Percentiles rank a stretch among this genome's conserved stretches.
phyloP scores from a whole-genome alignment of 2,329 filamentous ascomycete genomes.

The Graphilbum sp. region DNA sequence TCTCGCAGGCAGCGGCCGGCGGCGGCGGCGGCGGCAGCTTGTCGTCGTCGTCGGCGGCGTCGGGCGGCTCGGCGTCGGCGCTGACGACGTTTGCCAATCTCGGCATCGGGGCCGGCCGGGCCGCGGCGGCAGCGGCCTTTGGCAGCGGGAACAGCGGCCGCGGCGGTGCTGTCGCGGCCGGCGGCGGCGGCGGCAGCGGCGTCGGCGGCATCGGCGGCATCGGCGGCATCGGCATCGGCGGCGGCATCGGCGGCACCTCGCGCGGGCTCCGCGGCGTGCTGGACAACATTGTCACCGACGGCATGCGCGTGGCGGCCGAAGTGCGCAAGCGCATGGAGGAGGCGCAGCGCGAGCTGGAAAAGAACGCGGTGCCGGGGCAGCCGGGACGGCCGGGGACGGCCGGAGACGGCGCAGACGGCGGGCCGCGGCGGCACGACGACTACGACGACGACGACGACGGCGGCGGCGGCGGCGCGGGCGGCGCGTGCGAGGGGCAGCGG shows the following conservation, averaged over 20 bases:
- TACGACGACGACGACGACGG: slow-evolving; percentile 43
- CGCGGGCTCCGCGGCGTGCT: slow-evolving; percentile 81
- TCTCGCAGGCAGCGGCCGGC: slow-evolving; percentile 18
- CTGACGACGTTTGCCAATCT: slow-evolving; percentile 18
- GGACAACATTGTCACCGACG: slow-evolving; percentile 94
- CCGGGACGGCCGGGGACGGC: slow-evolving; percentile 47
- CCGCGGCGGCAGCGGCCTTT: slow-evolving; percentile 27
- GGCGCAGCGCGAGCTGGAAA: slow-evolving; percentile 79
- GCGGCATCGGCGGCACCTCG: slow-evolving; percentile 23
- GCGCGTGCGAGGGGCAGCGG: slow-evolving; percentile 41
- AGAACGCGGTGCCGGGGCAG: slow-evolving; percentile 31
- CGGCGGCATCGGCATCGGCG: not conserved
- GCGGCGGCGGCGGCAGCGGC: not conserved
- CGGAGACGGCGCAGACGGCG: slow-evolving; percentile 22
- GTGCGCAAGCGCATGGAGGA: slow-evolving; percentile 90
- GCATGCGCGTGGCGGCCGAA: slow-evolving; percentile 88
- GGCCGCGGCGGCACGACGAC: too few species aligned
- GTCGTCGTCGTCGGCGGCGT: slow-evolving; percentile 22
- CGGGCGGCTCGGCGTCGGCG: slow-evolving; percentile 25
- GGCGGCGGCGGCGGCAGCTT: slow-evolving; percentile 24
- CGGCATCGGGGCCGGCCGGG: slow-evolving; percentile 19
- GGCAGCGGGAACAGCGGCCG: slow-evolving; percentile 3
- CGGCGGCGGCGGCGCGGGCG: slow-evolving; percentile 8
- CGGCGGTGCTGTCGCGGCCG: slow-evolving; percentile 23
- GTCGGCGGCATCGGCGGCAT: slow-evolving; percentile 13